Percentiles rank a stretch among this genome's conserved stretches.
Conservation (phyloP, 1,284 basidiomycete species). For the Ganoderma boninense region DNA sequence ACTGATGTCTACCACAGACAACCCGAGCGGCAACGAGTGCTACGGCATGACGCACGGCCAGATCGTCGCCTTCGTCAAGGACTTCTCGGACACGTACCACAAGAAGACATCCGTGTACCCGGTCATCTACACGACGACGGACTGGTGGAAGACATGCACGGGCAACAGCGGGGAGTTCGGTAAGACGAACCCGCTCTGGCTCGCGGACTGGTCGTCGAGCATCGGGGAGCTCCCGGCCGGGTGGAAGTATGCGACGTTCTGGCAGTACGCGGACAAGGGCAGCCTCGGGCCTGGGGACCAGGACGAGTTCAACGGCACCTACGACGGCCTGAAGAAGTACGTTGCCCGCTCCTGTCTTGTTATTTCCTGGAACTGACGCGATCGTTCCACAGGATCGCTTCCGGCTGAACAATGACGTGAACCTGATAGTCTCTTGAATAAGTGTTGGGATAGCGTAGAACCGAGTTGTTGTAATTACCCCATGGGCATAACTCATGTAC, state of each 20-base stretch:
- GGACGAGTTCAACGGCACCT: slow-evolving; percentile 60
- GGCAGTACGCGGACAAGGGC: slow-evolving; percentile 64
- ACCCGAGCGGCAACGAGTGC: slow-evolving; percentile 57
- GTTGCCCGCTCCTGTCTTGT: not conserved
- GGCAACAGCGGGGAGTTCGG: slow-evolving; percentile 61
- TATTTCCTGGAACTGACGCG: too few species aligned
- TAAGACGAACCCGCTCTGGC: slow-evolving; percentile 62
- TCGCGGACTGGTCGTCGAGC: slow-evolving; percentile 59
- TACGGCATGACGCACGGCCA: too few species aligned
- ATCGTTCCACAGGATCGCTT: too few species aligned
- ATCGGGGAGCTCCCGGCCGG: slow-evolving; percentile 65
- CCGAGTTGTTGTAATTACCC: too few species aligned
- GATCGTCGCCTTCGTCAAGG: slow-evolving; percentile 71
- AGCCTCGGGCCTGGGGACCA: slow-evolving; percentile 61
- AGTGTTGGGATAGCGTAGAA: too few species aligned
- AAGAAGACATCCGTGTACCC: too few species aligned
- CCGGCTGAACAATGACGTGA: too few species aligned
- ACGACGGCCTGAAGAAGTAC: slow-evolving; percentile 44
- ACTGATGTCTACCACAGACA: slow-evolving; percentile 44
- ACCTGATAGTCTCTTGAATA: too few species aligned
- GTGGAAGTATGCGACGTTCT: slow-evolving; percentile 44
- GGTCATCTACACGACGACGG: slow-evolving; percentile 70
- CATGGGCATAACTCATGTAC: too few species aligned
- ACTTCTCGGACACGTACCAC: slow-evolving; percentile 72
- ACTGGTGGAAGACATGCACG: slow-evolving; percentile 78